Evolutionary conservation across 257 asterid genomes (phyloP).

Genomic region (Prunella vulgaris): DNA sequence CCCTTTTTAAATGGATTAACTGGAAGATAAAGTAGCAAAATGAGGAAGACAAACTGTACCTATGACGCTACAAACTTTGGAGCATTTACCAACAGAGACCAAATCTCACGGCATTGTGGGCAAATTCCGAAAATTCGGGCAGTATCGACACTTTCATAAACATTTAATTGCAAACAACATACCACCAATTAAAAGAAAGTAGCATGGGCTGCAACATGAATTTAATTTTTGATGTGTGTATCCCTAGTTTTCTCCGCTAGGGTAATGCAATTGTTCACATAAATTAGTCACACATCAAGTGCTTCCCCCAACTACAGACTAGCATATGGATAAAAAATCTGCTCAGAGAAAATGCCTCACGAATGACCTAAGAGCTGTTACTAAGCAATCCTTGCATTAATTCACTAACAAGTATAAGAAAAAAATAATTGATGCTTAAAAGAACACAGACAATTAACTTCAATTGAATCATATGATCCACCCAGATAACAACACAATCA

Average conservation of each 20-base stretch:
- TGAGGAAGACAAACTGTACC: neutral
- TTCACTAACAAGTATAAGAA: constrained; percentile 10
- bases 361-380: constrained; percentile 8
- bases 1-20: constrained; percentile 5
- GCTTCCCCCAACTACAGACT: constrained; percentile 13
- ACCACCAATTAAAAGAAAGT: constrained; percentile 9
- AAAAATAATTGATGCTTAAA: neutral
- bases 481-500: neutral
- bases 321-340: constrained; percentile 2
- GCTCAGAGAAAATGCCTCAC: constrained; percentile 1
- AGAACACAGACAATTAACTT: constrained; percentile 11
- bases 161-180: constrained; percentile 14
- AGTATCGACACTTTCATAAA: constrained; percentile 2
- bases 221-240: neutral
- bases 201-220: constrained; percentile 10
- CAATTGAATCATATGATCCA: constrained; percentile 3
- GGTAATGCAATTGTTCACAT: neutral
- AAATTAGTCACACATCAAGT: neutral
- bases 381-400: neutral
- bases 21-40: neutral
- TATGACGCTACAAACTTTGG: neutral
- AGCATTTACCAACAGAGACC: neutral
- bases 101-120: neutral
- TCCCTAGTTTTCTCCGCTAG: constrained; percentile 19
- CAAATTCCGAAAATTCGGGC: constrained; percentile 9